Base-by-base conservation (phyloP, 441 rosid genomes). In the Bocquillonia castaneifolia region DNA sequence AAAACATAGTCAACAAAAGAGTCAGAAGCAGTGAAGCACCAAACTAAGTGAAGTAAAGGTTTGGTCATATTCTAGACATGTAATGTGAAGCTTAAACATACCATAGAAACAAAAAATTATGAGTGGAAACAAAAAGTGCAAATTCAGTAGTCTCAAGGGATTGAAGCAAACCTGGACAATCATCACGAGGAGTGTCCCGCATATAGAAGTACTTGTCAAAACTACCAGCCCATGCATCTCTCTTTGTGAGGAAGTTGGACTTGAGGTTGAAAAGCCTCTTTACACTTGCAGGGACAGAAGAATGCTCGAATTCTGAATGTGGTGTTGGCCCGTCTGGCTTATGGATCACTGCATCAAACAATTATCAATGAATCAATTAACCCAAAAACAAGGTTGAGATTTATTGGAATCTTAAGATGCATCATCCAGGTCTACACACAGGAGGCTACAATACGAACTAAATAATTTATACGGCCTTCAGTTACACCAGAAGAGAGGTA, bases 211-310 rank as follows among this genome's bases (percentile, higher is more conserved):
- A 83, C 26, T 76, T 80, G 73, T 91, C 98, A 10, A 93, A 93
- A 32, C 86, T 93, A 66, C 93, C 96, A 69, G 98, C 98, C 97
- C 97, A 93, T 3, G 97, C 97, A 78, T 93, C 98, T 76, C 98
- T 88, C 83, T 91, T 93, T 1, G 97, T 89, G 61, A 93, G 68
- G 81, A 93, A 93, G 78, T 88, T 86, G 0, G 96, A 91, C 0
- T 86, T 85, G 2, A 93, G 84, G 76, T 89, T 88, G 74, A 93
- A 93, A 73, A 90, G 73, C 81, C 80, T 88, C 88, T 88, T 86
- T 31, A 92, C 91, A 0, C 96, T 92, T 3, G 95, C 98, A 0
- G 95, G 95, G 51, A 92, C 82, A 0, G 98, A 90, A 52, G 98
- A 88, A 64, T 92, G 98, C 76, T 92, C 95, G 22, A 81, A 92